Conservation (phyloP, 805 yeast species). For the Yamadazyma sp. region DNA sequence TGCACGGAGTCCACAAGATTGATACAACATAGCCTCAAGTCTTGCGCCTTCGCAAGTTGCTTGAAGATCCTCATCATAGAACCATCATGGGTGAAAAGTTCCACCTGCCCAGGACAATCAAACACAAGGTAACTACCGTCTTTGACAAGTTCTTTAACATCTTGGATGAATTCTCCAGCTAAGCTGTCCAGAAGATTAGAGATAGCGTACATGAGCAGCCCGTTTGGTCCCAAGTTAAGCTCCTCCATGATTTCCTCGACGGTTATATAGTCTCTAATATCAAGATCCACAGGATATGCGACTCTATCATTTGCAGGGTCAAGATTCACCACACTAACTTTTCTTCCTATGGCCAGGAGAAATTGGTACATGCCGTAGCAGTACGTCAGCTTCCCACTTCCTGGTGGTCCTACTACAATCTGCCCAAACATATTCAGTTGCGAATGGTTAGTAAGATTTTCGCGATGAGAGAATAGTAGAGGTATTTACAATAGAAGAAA, state of each 20-base stretch:
- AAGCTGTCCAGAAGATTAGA: conserved; percentile 82
- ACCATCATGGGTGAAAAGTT: conserved; percentile 85
- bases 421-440: conserved; percentile 86
- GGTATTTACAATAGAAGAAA: too few relatives aligned
- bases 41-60: conserved; percentile 52
- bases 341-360: conserved; percentile 89
- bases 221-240: conserved; percentile 78
- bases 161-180: conserved; percentile 90
- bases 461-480: too few relatives aligned
- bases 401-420: conserved; percentile 96
- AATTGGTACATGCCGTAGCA: conserved; percentile 92
- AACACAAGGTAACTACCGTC: conserved; percentile 71
- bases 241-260: conserved; percentile 78
- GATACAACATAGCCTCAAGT: conserved; percentile 78
- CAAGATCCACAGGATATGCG: conserved; percentile 66
- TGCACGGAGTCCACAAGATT: conserved; percentile 82
- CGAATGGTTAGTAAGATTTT: too few relatives aligned
- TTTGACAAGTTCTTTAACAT: conserved; percentile 57
- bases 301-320: conserved; percentile 87
- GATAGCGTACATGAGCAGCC: conserved; percentile 86
- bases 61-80: conserved; percentile 70
- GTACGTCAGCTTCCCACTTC: conserved; percentile 94
- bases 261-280: conserved; percentile 73
- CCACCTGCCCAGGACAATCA: conserved; percentile 96
- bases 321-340: conserved; percentile 77